Evolutionary conservation across 257 asterid genomes (phyloP).

Genomic region (Jasminum sambac): DNA sequence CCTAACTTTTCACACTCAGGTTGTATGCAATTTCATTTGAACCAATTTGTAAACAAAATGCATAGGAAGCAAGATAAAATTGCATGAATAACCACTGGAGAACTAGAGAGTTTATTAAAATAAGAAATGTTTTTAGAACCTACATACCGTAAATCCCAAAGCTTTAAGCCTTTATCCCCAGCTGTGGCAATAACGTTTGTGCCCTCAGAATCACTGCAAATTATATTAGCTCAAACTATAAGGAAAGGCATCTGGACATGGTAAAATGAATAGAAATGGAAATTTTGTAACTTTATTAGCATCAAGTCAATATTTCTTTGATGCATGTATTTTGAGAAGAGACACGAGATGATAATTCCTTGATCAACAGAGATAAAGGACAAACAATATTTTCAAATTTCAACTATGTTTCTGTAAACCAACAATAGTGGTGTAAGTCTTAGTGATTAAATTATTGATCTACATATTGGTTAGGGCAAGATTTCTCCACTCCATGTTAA

Average conservation of each 20-base stretch:
- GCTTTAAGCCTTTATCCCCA: constrained; percentile 75
- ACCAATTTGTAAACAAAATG: neutral
- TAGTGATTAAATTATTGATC: neutral
- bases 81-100: neutral
- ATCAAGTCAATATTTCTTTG: constrained; percentile 1
- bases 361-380: constrained; percentile 1
- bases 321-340: neutral
- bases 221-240: constrained; percentile 14
- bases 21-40: neutral
- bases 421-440: neutral
- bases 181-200: constrained; percentile 62
- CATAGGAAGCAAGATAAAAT: constrained; percentile 13
- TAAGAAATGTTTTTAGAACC: constrained; percentile 4
- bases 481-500: neutral
- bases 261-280: neutral
- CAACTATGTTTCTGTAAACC: neutral
- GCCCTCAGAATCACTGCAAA: constrained; percentile 65
- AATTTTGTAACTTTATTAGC: constrained; percentile 5
- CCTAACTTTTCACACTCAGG: neutral
- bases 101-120: neutral
- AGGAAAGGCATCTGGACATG: constrained; percentile 9
- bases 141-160: constrained; percentile 89
- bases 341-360: neutral
- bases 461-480: neutral
- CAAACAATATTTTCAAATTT: neutral